These are phyloP conservation scores for Serendipita sp. DNA, from an alignment of 768 basidiomycete genomes.

Conservation along the genomic window DNA sequence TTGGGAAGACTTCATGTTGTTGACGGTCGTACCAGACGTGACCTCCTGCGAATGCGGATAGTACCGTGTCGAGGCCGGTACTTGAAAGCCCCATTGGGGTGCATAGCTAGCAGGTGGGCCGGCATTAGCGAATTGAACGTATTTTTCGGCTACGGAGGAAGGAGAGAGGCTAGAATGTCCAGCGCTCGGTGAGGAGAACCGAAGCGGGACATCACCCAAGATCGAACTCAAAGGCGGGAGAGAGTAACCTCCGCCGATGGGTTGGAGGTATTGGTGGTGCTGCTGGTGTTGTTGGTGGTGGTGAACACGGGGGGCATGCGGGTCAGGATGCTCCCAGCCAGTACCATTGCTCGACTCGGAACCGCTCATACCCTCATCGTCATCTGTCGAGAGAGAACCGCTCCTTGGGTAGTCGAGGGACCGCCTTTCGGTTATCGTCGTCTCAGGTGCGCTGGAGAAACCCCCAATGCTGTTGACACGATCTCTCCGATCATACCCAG, in stretches of 20 bases:
- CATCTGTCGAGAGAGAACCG: neutral
- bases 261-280: neutral
- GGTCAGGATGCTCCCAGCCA: neutral
- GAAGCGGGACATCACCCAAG: neutral
- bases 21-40: too few species aligned
- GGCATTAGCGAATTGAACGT: conserved; percentile 1
- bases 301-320: neutral
- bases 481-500: neutral
- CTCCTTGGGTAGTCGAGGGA: neutral
- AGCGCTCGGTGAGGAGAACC: neutral
- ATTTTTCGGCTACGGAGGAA: neutral
- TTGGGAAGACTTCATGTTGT: too few species aligned
- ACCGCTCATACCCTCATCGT: neutral
- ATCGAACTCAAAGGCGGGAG: conserved; percentile 1
- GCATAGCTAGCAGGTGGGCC: conserved; percentile 4
- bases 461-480: neutral
- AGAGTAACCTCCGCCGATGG: neutral
- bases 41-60: neutral
- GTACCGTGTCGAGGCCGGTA: neutral
- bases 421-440: neutral
- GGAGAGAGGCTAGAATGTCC: neutral
- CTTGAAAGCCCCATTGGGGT: conserved; percentile 1
- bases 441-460: neutral
- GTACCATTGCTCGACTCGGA: conserved; percentile 4
- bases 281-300: neutral